Evolutionary conservation across 73 alveolate genomes (phyloP).

Genomic region (Tetrahymena malaccensis): DNA sequence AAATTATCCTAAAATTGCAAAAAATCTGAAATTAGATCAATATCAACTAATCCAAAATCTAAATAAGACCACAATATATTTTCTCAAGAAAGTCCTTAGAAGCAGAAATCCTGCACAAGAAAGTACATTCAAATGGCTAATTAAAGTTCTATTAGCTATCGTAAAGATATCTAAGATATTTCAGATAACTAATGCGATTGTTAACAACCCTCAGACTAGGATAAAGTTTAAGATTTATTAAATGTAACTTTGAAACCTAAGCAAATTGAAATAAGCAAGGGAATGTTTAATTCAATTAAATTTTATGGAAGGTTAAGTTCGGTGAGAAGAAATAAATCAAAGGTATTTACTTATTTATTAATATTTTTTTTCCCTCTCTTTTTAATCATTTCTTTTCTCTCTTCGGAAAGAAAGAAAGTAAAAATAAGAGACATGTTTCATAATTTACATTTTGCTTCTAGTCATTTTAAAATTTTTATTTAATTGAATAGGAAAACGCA

Average conservation of each 20-base stretch:
- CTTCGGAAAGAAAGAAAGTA: no score
- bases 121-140: no score
- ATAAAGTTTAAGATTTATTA: neutral
- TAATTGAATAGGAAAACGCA: neutral
- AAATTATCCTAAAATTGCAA: neutral
- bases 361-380: neutral
- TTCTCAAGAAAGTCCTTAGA: neutral
- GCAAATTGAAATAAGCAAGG: neutral
- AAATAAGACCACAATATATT: neutral
- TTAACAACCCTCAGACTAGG: neutral
- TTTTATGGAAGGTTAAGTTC: neutral
- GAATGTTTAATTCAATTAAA: neutral
- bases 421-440: no score
- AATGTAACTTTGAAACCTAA: neutral
- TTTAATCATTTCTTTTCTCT: neutral
- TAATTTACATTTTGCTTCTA: no score
- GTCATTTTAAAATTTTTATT: no score
- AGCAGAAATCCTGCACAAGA: neutral
- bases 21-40: neutral
- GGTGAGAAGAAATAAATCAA: neutral
- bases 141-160: neutral
- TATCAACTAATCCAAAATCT: neutral
- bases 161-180: neutral
- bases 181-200: neutral
- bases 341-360: neutral